A percentile compares a stretch with the other conserved stretches of the same genome.
Evolutionary conservation across 2,329 filamentous ascomycete genomes (phyloP).

Genomic region (Aspergillus fructus): DNA sequence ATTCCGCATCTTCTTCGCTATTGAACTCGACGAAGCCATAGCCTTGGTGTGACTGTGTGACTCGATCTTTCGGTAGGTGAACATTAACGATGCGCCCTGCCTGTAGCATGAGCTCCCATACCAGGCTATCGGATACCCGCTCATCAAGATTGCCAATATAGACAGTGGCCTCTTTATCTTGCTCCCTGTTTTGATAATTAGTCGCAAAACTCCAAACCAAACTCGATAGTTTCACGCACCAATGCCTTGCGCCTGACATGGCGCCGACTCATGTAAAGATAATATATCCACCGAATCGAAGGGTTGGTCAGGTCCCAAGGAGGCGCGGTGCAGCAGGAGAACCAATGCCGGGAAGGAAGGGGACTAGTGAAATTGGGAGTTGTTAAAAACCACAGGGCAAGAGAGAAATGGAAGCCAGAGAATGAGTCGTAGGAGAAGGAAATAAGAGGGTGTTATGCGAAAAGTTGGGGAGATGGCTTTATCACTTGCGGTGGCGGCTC

Average conservation of each 20-base stretch:
- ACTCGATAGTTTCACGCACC: slow-evolving; percentile 49
- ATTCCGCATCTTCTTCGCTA: slow-evolving; percentile 92
- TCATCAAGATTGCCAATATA: slow-evolving; percentile 99
- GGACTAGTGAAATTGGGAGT: not conserved
- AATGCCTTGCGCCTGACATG: slow-evolving; percentile 75
- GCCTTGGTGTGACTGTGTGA: slow-evolving; percentile 93
- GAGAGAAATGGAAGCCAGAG: not conserved
- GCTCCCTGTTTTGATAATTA: slow-evolving; percentile 64
- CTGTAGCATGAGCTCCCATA: slow-evolving; percentile 98
- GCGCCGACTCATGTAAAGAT: slow-evolving; percentile 17
- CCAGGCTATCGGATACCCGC: slow-evolving; percentile 81
- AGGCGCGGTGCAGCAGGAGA: not conserved
- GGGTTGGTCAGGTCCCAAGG: not conserved
- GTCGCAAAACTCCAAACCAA: not conserved
- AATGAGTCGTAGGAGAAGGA: too few species aligned
- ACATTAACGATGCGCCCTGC: slow-evolving; percentile 97
- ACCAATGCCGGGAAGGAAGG: not conserved
- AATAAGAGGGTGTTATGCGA: not conserved
- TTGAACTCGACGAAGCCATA: slow-evolving; percentile 99
- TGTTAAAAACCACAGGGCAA: not conserved
- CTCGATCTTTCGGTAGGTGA: slow-evolving; percentile 95
- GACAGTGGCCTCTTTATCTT: slow-evolving; percentile 97
- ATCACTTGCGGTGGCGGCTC: not conserved
- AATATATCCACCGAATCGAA: not conserved
- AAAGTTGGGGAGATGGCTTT: not conserved